Base-by-base conservation (phyloP, 495 filamentous ascomycete species). In the Glonium stellatum region DNA sequence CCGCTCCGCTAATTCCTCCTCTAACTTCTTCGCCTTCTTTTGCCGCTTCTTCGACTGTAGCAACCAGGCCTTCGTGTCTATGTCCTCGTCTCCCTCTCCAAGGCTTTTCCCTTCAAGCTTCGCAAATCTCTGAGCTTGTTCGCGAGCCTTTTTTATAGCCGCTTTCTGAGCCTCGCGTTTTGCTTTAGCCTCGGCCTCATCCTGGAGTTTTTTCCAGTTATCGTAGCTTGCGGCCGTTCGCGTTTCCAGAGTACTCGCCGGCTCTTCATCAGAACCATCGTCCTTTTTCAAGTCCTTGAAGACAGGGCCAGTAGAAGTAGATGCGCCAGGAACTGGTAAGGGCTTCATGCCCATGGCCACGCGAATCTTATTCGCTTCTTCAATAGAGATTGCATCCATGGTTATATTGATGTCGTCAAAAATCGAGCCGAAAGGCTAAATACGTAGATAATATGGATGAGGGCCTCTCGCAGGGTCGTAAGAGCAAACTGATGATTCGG, bases 351-450 rank as follows among this genome's bases (percentile, higher is more conserved):
- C 93, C 64, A 97, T 80, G 39, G 89, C 89, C 61, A 84, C 80
- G 46, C 93, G 92, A 64, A 96, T 85, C 69, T 91, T 88, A 79
- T 98, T 98, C 49, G 90, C 88, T 78, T 96, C 89, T 71, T 95
- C 90, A 70, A 98, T 92, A 55, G 88, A 86, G 31, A 92, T 82
- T 65, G 84, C 79, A 78, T 92, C 88, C 37, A 82, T 75, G 88
- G 92, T 95, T 37, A 58, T 83, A 73, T 60, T 23, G 46, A 49
- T 46, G 39, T 37, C 19, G 27, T 6, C 2, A 6, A 55, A 35
- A 53, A 34, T 15, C 12, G 15, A 41, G 35, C 19, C 25, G 19
- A 23, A 22, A 18, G 13, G 39, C 13, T 13, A 44, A 11, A 44
- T 44, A 44, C 13, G 4, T 44, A 18, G 13, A 6, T 31, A 21